Percentiles rank a stretch among this genome's conserved stretches.
phyloP scores from a whole-genome alignment of 2,329 filamentous ascomycete genomes.

The Lecanicillium sp. region DNA sequence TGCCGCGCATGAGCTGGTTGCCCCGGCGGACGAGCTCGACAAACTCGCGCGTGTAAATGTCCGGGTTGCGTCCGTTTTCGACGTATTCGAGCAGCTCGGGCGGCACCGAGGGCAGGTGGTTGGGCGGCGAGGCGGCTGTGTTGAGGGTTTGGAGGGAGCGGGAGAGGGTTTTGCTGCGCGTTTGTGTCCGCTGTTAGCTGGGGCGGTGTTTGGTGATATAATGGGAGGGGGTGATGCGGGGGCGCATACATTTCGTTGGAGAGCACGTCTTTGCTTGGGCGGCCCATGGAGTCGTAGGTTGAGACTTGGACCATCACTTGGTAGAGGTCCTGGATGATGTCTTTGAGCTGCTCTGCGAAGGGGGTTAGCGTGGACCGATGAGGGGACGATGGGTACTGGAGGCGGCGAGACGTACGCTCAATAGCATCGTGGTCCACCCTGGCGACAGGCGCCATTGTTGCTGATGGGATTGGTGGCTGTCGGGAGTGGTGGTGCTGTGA shows the following conservation, averaged over 20 bases:
- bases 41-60: conserved; percentile 68
- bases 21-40: conserved; percentile 59
- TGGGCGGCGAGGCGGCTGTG: conserved; percentile 30
- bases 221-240: too few species aligned
- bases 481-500: neutral
- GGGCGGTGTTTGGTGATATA: neutral
- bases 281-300: conserved; percentile 48
- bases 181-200: conserved; percentile 9
- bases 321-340: conserved; percentile 57
- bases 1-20: conserved; percentile 61
- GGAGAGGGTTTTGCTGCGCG: conserved; percentile 32
- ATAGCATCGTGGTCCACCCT: conserved; percentile 28
- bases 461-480: neutral
- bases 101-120: conserved; percentile 44
- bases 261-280: conserved; percentile 48
- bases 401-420: conserved; percentile 24
- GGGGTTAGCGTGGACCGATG: conserved; percentile 8
- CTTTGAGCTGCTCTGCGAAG: conserved; percentile 46
- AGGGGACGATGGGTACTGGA: neutral
- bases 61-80: conserved; percentile 63
- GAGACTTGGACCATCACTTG: conserved; percentile 55
- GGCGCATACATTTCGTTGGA: conserved; percentile 43
- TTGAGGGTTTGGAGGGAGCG: conserved; percentile 30
- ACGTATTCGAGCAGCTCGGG: conserved; percentile 61
- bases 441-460: conserved; percentile 34